A percentile compares a stretch with the other conserved stretches of the same genome.
Evolutionary conservation across 352 stramenopile genomes (phyloP).

Genomic region (Phytopythium chamaehyphon): DNA sequence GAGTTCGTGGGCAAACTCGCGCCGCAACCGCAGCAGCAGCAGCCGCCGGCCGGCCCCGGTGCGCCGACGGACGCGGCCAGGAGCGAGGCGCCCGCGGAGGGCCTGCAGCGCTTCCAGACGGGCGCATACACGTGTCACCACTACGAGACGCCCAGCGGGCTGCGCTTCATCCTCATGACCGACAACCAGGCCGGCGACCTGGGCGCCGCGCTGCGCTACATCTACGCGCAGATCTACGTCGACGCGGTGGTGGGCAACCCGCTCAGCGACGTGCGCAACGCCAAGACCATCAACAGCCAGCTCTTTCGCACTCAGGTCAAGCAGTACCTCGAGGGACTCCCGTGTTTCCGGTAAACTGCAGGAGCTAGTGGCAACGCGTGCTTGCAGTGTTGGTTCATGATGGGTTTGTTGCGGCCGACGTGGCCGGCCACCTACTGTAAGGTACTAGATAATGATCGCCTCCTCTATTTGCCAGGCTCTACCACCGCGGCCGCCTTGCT

Average conservation of each 20-base stretch:
- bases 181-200: slow-evolving; percentile 86
- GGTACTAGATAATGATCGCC: neutral
- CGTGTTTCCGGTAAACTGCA: slow-evolving; percentile 52
- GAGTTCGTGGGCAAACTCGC: slow-evolving; percentile 83
- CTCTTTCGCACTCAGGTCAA: slow-evolving; percentile 69
- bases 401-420: neutral
- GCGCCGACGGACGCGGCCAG: slow-evolving; percentile 13
- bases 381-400: neutral
- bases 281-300: slow-evolving; percentile 74
- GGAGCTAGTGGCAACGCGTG: too few relatives aligned
- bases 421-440: neutral
- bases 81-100: slow-evolving; percentile 18
- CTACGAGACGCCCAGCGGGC: slow-evolving; percentile 86
- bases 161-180: slow-evolving; percentile 90
- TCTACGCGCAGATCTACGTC: slow-evolving; percentile 89
- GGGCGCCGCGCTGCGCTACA: slow-evolving; percentile 73
- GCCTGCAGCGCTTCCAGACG: slow-evolving; percentile 83
- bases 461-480: neutral
- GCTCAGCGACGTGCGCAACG: slow-evolving; percentile 66
- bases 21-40: slow-evolving; percentile 20
- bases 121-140: slow-evolving; percentile 90
- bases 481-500: slow-evolving; percentile 11
- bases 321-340: slow-evolving; percentile 71
- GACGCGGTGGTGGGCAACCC: slow-evolving; percentile 90
- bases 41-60: slow-evolving; percentile 9